Evolutionary conservation across 1,284 basidiomycete genomes (phyloP), one percentile per base, ranked within the genome.

Genomic region (Puccinia sorghi): DNA sequence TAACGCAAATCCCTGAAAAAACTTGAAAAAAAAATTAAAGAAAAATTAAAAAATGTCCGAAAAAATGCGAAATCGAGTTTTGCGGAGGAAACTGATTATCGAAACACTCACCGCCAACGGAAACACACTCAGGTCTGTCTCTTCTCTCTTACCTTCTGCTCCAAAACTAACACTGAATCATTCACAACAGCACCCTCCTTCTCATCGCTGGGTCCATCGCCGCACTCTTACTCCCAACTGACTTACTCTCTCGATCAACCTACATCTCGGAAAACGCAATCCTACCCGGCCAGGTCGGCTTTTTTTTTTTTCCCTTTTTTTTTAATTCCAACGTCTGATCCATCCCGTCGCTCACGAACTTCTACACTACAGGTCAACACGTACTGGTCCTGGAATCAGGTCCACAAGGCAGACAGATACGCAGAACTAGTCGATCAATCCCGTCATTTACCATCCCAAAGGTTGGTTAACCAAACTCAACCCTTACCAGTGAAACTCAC

Each of bases 181-280:
- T n/a, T n/a, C n/a, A n/a, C n/a, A n/a, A n/a, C n/a, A 91, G 91
- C 82, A 80, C 87, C 4, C 46, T 86, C 1, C 84, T 95, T 37
- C 88, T 92, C 57, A 75, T 87, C 37, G 84, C 86, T 15, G 92
- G 93, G 17, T 89, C 91, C 83, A 75, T 88, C 32, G 95, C 93
- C 92, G 87, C 95, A 84, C 80, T 90, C 6, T 84, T 88, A 12
- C 87, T 95, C 72, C 93, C 93, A 5, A 86, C 88, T 17, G 86
- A 88, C 20, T 84, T 86, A 1, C 86, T 95, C 3, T 90, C 90
- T 20, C 88, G 90, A 82, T 84, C 85, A 5, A 91, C 90, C 20
- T 95, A 93, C 84, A 91, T 94, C 64, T 93, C 95, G 84, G 94
- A 97, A 86, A 95, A 97, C 84, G 94, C 95, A 0, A 86, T 97